Evolutionary conservation across 495 filamentous ascomycete genomes (phyloP).

Genomic region (Aspergillus mulundensis): DNA sequence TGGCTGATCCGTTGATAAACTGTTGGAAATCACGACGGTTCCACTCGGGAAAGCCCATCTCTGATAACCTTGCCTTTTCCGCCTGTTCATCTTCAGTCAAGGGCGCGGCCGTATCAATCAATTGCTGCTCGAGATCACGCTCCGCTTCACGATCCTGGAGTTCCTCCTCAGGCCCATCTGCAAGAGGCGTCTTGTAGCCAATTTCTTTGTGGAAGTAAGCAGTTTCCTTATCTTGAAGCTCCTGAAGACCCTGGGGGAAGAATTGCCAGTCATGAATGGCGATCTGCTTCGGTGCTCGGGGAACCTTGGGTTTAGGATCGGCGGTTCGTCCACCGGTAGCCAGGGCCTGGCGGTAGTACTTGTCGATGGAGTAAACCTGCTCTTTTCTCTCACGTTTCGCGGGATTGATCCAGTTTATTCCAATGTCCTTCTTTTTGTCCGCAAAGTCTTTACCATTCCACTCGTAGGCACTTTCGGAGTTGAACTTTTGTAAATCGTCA

Average conservation of each 20-base stretch:
- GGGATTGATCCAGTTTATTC: conserved; percentile 96
- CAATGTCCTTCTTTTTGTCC: conserved; percentile 85
- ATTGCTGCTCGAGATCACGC: conserved; percentile 78
- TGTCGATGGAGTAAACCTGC: conserved; percentile 95
- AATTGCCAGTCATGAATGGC: conserved; percentile 96
- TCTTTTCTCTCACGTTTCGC: conserved; percentile 98
- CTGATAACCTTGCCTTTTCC: conserved; percentile 73
- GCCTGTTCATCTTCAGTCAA: conserved; percentile 86
- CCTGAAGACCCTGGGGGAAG: conserved; percentile 74
- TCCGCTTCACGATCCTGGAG: conserved; percentile 82
- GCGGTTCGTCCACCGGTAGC: conserved; percentile 79
- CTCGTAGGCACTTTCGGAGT: conserved; percentile 92
- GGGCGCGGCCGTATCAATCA: conserved; percentile 87
- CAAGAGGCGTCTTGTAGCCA: conserved; percentile 80
- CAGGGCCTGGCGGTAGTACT: conserved; percentile 93
- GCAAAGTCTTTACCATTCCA: conserved; percentile 98
- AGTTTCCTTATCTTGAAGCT: conserved; percentile 93
- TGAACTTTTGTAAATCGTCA: conserved; percentile 97
- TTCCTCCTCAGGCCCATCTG: conserved; percentile 80
- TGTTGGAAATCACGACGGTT: conserved; percentile 97
- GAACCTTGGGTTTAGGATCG: conserved; percentile 91
- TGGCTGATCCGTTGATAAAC: conserved; percentile 91
- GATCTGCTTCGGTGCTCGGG: conserved; percentile 89
- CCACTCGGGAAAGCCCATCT: conserved; percentile 89
- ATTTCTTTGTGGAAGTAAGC: conserved; percentile 95